Conservation (phyloP, 2,329 filamentous ascomycete species). For the Xylaria sp. region DNA sequence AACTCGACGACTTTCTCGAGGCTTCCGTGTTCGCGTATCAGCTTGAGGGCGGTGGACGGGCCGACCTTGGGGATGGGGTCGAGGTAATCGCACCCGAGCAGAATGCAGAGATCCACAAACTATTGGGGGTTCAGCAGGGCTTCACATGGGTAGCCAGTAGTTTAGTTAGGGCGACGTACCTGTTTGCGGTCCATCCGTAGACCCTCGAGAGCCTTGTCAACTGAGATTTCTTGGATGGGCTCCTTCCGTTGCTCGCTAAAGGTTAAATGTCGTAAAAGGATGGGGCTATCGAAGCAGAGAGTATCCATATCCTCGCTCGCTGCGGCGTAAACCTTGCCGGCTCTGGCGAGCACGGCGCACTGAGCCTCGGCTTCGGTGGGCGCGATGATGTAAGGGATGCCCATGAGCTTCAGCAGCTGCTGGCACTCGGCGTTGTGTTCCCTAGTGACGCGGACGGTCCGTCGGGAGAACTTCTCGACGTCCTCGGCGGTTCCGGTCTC, state of each 20-base stretch:
- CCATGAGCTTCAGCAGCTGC: conserved; percentile 89
- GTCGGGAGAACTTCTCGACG: conserved; percentile 94
- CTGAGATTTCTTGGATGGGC: conserved; percentile 92
- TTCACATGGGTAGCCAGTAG: not conserved
- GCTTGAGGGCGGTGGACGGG: conserved; percentile 86
- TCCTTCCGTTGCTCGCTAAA: conserved; percentile 98
- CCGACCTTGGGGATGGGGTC: conserved; percentile 96
- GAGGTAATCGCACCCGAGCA: conserved; percentile 96
- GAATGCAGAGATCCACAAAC: conserved; percentile 97
- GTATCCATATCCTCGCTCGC: conserved; percentile 99
- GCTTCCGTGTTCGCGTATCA: conserved; percentile 89
- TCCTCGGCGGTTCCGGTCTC: conserved; percentile 96
- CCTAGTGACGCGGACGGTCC: conserved; percentile 91
- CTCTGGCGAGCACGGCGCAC: conserved; percentile 85
- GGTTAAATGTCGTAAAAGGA: conserved; percentile 89
- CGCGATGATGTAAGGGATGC: conserved; percentile 91
- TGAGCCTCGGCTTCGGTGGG: conserved; percentile 98
- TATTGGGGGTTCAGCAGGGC: conserved; percentile 46
- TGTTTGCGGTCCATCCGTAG: conserved; percentile 86
- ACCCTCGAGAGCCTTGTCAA: conserved; percentile 85
- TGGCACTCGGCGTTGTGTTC: conserved; percentile 98
- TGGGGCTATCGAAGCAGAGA: conserved; percentile 90
- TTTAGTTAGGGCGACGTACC: conserved; percentile 52
- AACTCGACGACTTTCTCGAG: conserved; percentile 86
- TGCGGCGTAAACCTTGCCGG: conserved; percentile 94